Evolutionary conservation across 441 rosid genomes (phyloP).

Genomic region (Eutrema salsugineum): DNA sequence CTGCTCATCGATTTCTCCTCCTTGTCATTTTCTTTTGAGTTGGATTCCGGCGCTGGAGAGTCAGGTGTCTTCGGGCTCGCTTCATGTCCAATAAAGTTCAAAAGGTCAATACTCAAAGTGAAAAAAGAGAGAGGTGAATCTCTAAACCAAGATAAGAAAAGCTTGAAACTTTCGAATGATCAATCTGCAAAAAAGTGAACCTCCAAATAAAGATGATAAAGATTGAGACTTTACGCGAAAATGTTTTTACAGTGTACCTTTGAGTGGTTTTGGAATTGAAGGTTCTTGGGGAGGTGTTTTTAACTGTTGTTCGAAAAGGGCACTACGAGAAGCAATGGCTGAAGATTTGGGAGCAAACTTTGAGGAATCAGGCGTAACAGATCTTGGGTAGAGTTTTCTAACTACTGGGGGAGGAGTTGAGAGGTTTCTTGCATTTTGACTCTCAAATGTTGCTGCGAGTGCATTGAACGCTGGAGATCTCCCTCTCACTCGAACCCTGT

Average conservation of each 20-base stretch:
- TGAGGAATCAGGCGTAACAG: slow-evolving; percentile 64
- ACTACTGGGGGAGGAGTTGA: slow-evolving; percentile 94
- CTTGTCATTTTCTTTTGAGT: slow-evolving; percentile 28
- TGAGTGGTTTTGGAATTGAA: slow-evolving; percentile 67
- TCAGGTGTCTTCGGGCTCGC: slow-evolving; percentile 55
- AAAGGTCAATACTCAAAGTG: slow-evolving; percentile 1
- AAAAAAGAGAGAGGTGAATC: background rate
- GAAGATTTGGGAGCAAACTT: slow-evolving; percentile 65
- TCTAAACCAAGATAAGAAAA: background rate
- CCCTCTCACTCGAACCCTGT: slow-evolving; percentile 92
- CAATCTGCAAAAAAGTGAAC: background rate
- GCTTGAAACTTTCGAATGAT: background rate
- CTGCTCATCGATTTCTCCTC: slow-evolving; percentile 61
- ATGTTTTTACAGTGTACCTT: slow-evolving; percentile 43
- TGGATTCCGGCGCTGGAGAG: slow-evolving; percentile 43
- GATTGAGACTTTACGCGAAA: background rate
- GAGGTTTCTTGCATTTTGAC: slow-evolving; percentile 77
- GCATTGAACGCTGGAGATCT: slow-evolving; percentile 99
- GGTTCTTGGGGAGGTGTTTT: slow-evolving; percentile 51
- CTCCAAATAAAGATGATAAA: background rate
- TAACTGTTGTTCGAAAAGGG: slow-evolving; percentile 65
- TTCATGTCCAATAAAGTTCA: slow-evolving; percentile 28
- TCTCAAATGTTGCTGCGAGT: slow-evolving; percentile 95
- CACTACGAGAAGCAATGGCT: slow-evolving; percentile 70
- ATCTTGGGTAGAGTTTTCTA: slow-evolving; percentile 84